Evolutionary conservation across 495 filamentous ascomycete genomes (phyloP), one percentile per base, ranked within the genome.

Genomic region (Rusavskia elegans): DNA sequence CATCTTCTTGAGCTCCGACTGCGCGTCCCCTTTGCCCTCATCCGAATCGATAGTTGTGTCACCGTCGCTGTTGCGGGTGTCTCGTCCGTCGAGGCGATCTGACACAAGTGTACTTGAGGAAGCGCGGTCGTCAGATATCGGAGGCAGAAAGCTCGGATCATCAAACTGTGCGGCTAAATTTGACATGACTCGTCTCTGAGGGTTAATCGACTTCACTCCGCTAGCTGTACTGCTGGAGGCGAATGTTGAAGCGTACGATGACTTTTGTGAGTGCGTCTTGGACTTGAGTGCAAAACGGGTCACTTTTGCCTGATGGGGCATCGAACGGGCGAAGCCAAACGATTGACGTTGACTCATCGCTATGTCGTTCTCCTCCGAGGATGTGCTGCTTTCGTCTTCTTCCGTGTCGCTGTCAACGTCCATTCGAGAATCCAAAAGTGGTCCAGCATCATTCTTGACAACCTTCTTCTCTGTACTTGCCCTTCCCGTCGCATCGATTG

Each of bases 1-100:
- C 17, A 93, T 73, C 64, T 85, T 86, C 29, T 81, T 81, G 30
- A 93, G 67, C 52, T 85, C 85, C 59, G 76, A 63, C 61, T 78
- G 62, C 53, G 76, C 69, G 64, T 73, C 74, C 56, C 79, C 72
- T 57, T 69, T 66, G 52, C 73, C 65, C 51, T 80, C 66, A 5
- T 74, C 70, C 21, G 64, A 61, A 21, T 71, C 70, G 37, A 77
- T 66, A 10, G 81, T 65, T 21, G 77, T 80, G 55, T 78, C 77
- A 2, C 74, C 73, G 30, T 82, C 77, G 59, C 77, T 79, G 32
- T 73, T 75, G 4, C 39, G 48, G 10, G 50, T 51, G 5, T 23
- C 20, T 46, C 44, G 19, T 23, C 44, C 44, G 21, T 46, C 44
- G 8, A 46, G 44, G 0, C 44, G 20, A 29, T 46, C 44, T 9